These are phyloP conservation scores for Anthracocystis setariae DNA, from an alignment of 1,284 basidiomycete species.

Conservation along the genomic window DNA sequence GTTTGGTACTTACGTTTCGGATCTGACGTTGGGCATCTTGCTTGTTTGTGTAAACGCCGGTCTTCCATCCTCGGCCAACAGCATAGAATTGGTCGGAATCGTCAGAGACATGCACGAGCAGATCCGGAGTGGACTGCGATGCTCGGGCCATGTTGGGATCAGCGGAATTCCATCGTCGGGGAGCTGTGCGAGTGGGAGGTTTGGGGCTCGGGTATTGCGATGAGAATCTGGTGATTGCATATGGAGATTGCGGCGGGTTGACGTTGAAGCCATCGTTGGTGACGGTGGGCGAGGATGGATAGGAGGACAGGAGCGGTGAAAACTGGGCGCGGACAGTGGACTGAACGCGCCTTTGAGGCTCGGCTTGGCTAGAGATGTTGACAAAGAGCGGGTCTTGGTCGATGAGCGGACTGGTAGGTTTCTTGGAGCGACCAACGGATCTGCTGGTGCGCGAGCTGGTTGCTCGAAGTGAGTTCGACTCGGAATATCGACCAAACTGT, in stretches of 20 bases:
- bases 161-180: conserved; percentile 15
- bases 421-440: conserved; percentile 8
- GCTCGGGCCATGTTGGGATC: conserved; percentile 3
- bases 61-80: conserved; percentile 53
- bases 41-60: conserved; percentile 39
- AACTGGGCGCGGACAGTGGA: conserved; percentile 25
- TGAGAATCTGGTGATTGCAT: conserved; percentile 10
- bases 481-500: conserved; percentile 29
- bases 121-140: neutral
- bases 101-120: neutral
- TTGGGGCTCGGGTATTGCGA: conserved; percentile 4
- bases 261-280: conserved; percentile 1
- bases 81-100: conserved; percentile 27
- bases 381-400: conserved; percentile 34
- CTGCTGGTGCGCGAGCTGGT: neutral
- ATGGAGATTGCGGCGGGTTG: conserved; percentile 22
- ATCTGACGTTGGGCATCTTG: conserved; percentile 45
- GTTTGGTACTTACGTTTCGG: conserved; percentile 26
- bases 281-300: neutral
- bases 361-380: conserved; percentile 5
- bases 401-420: conserved; percentile 10
- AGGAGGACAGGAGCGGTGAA: conserved; percentile 6
- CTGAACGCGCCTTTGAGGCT: conserved; percentile 8
- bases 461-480: conserved; percentile 4
- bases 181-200: conserved; percentile 3